Evolutionary conservation across 768 basidiomycete species (phyloP).

Genomic region (Mycena kentingensis): DNA sequence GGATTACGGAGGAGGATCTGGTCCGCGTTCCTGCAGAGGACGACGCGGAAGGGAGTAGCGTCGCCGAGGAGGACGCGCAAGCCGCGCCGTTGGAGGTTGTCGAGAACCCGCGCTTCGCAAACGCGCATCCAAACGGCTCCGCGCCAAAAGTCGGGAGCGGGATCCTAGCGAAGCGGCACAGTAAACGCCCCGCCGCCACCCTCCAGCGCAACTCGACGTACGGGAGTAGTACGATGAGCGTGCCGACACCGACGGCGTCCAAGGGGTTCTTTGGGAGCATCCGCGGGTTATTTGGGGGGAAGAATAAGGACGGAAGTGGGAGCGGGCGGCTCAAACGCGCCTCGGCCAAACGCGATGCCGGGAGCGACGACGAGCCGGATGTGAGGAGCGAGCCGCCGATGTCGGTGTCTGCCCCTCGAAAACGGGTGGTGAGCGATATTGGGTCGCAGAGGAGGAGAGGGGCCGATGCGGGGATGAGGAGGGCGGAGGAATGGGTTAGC

Average conservation of each 20-base stretch:
- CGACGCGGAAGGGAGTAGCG: conserved; percentile 36
- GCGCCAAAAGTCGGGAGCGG: too few relatives aligned
- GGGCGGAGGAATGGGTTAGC: conserved; percentile 28
- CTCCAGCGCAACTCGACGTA: conserved; percentile 13
- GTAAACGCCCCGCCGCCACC: conserved; percentile 7
- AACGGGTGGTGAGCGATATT: conserved; percentile 27
- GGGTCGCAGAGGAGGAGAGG: conserved; percentile 11
- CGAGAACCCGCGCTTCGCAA: conserved; percentile 58
- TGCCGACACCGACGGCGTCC: conserved; percentile 15
- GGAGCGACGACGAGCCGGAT: conserved; percentile 16
- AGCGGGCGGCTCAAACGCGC: conserved; percentile 10
- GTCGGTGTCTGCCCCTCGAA: conserved; percentile 10
- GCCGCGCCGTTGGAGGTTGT: conserved; percentile 43
- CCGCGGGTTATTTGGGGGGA: conserved; percentile 44
- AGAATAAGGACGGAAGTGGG: conserved; percentile 5
- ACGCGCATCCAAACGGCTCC: background rate
- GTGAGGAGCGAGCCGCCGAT: conserved; percentile 16
- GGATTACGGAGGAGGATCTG: conserved; percentile 39
- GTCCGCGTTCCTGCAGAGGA: conserved; percentile 8
- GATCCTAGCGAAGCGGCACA: conserved; percentile 16
- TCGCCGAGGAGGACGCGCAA: conserved; percentile 33
- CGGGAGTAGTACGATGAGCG: conserved; percentile 17
- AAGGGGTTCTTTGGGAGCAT: conserved; percentile 47
- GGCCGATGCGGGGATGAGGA: conserved; percentile 9
- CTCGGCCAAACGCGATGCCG: conserved; percentile 28